Evolutionary conservation across 345 rosid genomes (phyloP).

Genomic region (Fremontodendron californicum): DNA sequence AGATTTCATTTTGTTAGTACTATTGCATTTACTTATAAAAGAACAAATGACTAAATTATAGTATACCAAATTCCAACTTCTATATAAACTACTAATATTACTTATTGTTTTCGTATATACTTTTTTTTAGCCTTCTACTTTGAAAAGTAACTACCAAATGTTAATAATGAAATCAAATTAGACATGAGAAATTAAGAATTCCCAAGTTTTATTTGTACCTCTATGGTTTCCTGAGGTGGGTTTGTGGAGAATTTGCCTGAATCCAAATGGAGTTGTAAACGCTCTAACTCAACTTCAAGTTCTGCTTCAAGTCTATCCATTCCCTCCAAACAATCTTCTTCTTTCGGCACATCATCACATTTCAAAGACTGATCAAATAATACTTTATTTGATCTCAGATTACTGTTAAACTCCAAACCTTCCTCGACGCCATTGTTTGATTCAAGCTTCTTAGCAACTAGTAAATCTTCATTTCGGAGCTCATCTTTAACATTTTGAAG

Average conservation of each 20-base stretch:
- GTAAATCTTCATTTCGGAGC: conserved; percentile 17
- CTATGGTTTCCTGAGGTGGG: conserved; percentile 19
- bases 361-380: conserved; percentile 29
- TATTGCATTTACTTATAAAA: background rate
- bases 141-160: background rate
- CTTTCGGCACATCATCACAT: conserved; percentile 19
- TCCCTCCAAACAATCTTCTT: conserved; percentile 33
- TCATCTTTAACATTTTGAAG: conserved; percentile 37
- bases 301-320: conserved; percentile 72
- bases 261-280: conserved; percentile 53
- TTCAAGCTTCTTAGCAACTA: conserved; percentile 16
- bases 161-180: background rate
- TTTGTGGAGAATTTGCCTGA: conserved; percentile 22
- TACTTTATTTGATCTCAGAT: conserved; percentile 19
- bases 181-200: background rate
- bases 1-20: background rate
- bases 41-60: too few species aligned
- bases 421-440: conserved; percentile 23
- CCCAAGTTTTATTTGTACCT: conserved; percentile 26
- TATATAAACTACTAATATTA: background rate
- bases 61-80: background rate
- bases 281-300: conserved; percentile 67
- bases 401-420: conserved; percentile 21
- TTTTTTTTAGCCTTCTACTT: background rate
- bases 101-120: too few species aligned